A percentile compares a stretch with the other conserved stretches of the same genome.
These are phyloP conservation scores for Claviceps lovelessii DNA, from an alignment of 2,329 filamentous ascomycete genomes.

Conservation along the genomic window DNA sequence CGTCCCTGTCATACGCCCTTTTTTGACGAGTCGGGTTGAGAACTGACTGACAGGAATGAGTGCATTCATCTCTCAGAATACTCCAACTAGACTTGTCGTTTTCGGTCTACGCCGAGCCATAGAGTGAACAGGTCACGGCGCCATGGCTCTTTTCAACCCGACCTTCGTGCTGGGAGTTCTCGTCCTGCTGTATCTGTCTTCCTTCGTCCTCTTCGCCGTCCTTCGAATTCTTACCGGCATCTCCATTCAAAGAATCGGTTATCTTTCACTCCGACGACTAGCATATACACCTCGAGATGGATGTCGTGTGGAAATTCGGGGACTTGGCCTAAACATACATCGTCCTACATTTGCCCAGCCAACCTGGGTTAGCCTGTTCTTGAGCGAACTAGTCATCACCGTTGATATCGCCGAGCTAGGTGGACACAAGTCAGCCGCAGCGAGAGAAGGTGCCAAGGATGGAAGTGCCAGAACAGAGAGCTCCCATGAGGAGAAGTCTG, in stretches of 20 bases:
- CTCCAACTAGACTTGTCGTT: not conserved
- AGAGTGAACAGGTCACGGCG: not conserved
- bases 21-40: not conserved
- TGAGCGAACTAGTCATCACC: constrained; percentile 74
- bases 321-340: constrained; percentile 76
- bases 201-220: constrained; percentile 87
- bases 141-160: constrained; percentile 53
- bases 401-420: constrained; percentile 59
- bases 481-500: constrained; percentile 10
- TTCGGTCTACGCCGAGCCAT: not conserved
- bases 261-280: constrained; percentile 79
- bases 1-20: not conserved
- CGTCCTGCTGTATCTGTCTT: constrained; percentile 75
- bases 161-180: constrained; percentile 78
- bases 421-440: constrained; percentile 25
- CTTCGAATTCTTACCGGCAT: constrained; percentile 84
- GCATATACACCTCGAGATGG: constrained; percentile 84
- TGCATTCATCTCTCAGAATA: not conserved
- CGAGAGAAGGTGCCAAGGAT: constrained; percentile 17
- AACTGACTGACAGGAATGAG: not conserved
- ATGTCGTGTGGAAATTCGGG: constrained; percentile 75
- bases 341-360: constrained; percentile 93
- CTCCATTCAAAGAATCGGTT: constrained; percentile 90
- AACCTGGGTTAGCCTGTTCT: constrained; percentile 83
- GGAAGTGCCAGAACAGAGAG: constrained; percentile 11